Evolutionary conservation across 2,329 filamentous ascomycete genomes (phyloP).

Genomic region (Aspergillus sp.): DNA sequence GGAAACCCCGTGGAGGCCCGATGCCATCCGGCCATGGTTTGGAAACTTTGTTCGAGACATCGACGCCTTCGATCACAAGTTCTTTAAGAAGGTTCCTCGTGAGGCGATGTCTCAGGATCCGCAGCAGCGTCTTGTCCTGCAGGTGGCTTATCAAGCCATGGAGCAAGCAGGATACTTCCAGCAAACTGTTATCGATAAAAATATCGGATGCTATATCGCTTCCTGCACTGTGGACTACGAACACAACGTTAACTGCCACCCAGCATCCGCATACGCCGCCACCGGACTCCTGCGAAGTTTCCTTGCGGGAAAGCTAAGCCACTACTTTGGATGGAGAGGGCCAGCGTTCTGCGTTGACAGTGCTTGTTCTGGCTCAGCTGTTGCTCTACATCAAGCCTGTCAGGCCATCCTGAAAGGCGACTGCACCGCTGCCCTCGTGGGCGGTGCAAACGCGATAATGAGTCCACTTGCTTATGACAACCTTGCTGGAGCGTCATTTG

Average conservation of each 20-base stretch:
- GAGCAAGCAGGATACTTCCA: slow-evolving; percentile 30
- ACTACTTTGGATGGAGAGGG: slow-evolving; percentile 44
- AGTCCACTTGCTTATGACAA: slow-evolving; percentile 21
- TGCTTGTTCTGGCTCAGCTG: slow-evolving; percentile 41
- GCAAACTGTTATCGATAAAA: slow-evolving; percentile 12
- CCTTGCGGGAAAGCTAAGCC: slow-evolving; percentile 32
- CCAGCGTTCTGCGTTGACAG: slow-evolving; percentile 43
- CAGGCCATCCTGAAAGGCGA: slow-evolving; percentile 20
- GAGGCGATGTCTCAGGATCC: slow-evolving; percentile 31
- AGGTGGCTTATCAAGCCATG: slow-evolving; percentile 32
- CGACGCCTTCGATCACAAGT: slow-evolving; percentile 30
- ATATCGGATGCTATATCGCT: slow-evolving; percentile 43
- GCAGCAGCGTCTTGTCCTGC: slow-evolving; percentile 29
- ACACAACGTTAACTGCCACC: slow-evolving; percentile 37
- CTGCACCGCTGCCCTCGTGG: slow-evolving; percentile 28
- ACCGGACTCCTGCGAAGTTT: slow-evolving; percentile 26
- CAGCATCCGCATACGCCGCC: slow-evolving; percentile 36
- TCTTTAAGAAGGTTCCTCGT: slow-evolving; percentile 27
- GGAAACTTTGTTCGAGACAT: slow-evolving; percentile 21
- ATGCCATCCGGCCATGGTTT: slow-evolving; percentile 10
- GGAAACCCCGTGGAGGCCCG: slow-evolving; percentile 14
- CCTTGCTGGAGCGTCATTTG: slow-evolving; percentile 38
- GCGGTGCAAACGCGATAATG: slow-evolving; percentile 34
- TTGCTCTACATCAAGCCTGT: slow-evolving; percentile 30
- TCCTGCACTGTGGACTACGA: slow-evolving; percentile 39